Conservation (phyloP, 2,329 filamentous ascomycete genomes). For the Taxawa tesnikishii region DNA sequence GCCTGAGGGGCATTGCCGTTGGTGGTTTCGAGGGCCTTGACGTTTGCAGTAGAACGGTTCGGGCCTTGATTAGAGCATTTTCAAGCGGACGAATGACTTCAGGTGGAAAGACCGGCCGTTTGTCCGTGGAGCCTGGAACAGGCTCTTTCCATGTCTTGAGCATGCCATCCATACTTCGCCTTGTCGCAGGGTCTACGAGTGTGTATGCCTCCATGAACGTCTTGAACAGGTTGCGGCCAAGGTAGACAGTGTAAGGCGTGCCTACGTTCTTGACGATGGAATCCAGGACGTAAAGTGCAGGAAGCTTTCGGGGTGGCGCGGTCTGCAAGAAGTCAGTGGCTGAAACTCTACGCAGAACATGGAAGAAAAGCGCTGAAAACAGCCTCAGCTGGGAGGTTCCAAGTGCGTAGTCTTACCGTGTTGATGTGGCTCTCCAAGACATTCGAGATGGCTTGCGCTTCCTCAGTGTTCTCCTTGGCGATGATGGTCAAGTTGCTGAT, state of each 20-base stretch:
- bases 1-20: constrained; percentile 24
- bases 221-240: constrained; percentile 79
- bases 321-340: constrained; percentile 46
- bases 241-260: constrained; percentile 91
- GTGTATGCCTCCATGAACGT: constrained; percentile 97
- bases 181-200: constrained; percentile 68
- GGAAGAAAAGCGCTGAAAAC: no score
- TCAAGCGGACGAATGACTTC: constrained; percentile 87
- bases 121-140: constrained; percentile 83
- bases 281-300: constrained; percentile 94
- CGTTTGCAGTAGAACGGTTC: constrained; percentile 48
- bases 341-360: no score
- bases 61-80: constrained; percentile 79
- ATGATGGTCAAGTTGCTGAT: constrained; percentile 97
- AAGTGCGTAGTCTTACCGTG: constrained; percentile 64
- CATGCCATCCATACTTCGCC: constrained; percentile 93
- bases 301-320: constrained; percentile 76
- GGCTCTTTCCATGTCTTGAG: constrained; percentile 96
- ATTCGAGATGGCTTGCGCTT: constrained; percentile 84
- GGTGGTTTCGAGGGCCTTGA: constrained; percentile 45
- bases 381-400: no score
- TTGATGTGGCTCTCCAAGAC: constrained; percentile 88
- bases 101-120: constrained; percentile 78
- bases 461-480: constrained; percentile 91
- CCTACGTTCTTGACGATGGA: constrained; percentile 98